phyloP scores from a whole-genome alignment of 345 rosid species.

The Syzygium aqueum region DNA sequence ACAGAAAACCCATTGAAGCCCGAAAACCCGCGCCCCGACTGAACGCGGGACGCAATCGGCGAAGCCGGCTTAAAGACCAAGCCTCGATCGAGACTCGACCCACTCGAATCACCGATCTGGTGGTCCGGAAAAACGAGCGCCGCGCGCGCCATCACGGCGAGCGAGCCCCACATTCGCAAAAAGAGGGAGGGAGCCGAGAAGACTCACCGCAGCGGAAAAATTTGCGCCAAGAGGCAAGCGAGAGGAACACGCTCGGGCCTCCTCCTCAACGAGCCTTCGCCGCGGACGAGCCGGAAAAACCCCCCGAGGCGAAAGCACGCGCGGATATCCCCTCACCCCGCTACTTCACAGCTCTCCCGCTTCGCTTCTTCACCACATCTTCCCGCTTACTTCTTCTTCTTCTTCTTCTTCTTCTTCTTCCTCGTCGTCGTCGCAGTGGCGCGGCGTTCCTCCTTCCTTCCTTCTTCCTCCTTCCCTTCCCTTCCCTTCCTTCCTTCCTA shows the following conservation, averaged over 20 bases:
- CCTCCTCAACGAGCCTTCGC: neutral
- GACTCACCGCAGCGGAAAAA: neutral
- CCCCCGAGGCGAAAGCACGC: neutral
- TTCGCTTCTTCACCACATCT: neutral
- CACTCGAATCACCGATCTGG: neutral
- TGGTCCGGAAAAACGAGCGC: neutral
- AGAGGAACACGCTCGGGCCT: neutral
- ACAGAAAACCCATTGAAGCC: neutral
- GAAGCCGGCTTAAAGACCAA: neutral
- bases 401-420: neutral
- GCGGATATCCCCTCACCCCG: too few species aligned
- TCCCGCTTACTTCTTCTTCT: neutral
- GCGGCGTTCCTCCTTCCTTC: neutral
- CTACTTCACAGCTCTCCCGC: too few species aligned
- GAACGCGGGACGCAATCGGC: neutral
- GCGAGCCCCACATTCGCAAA: neutral
- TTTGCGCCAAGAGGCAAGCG: neutral
- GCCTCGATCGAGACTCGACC: neutral
- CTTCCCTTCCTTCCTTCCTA: too few species aligned
- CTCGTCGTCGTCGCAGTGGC: neutral
- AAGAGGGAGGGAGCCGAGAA: neutral
- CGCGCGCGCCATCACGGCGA: neutral
- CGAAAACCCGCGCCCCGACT: neutral
- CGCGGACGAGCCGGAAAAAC: neutral
- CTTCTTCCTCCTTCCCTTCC: neutral